phyloP scores from a whole-genome alignment of 441 rosid genomes.

The Pelargonium hybrid region DNA sequence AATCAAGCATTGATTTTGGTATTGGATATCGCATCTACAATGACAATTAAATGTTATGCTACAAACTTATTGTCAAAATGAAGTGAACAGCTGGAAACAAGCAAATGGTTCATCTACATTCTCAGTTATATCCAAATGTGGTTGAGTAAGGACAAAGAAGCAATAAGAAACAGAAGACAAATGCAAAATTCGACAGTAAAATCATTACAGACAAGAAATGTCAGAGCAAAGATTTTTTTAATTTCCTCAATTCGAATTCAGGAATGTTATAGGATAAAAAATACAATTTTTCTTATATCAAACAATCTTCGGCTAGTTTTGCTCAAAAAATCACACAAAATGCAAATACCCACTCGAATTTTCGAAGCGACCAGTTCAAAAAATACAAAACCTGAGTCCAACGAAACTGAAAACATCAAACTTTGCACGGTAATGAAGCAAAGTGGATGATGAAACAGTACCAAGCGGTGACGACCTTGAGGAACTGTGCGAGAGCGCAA shows the following conservation, averaged over 20 bases:
- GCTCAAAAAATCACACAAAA: neutral
- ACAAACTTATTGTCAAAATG: too few relatives aligned
- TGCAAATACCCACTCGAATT: neutral
- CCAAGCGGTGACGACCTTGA: slow-evolving; percentile 51
- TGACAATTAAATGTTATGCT: too few relatives aligned
- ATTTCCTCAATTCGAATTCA: neutral
- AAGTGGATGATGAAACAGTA: slow-evolving; percentile 2
- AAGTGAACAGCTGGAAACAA: neutral
- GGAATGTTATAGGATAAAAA: neutral
- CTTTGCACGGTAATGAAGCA: too few relatives aligned
- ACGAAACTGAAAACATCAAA: too few relatives aligned
- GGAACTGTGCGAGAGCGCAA: slow-evolving; percentile 49
- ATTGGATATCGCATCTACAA: too few relatives aligned
- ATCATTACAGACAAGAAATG: neutral
- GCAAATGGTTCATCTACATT: neutral
- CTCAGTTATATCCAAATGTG: neutral
- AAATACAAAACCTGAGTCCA: neutral
- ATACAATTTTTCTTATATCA: neutral
- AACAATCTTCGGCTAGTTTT: neutral
- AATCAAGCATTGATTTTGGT: neutral
- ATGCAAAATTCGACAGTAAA: neutral
- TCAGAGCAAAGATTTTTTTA: neutral
- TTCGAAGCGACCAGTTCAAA: neutral
- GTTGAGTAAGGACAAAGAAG: too few relatives aligned
- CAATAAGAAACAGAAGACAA: neutral